Evolutionary conservation across 306 rosid species (phyloP).

Genomic region (Styphnolobium japonicum): DNA sequence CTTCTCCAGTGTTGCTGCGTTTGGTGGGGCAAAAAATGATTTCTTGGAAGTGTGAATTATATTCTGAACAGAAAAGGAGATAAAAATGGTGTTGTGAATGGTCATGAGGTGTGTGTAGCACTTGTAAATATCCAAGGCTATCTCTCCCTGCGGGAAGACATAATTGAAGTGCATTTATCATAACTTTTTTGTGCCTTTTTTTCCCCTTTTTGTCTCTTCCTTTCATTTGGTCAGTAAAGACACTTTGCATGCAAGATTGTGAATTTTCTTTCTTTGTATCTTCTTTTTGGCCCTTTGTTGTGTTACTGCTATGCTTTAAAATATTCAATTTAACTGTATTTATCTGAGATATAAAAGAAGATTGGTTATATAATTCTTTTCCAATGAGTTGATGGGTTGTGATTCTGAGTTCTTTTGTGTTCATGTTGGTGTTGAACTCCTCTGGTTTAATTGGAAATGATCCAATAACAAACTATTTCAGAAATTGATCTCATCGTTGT

Average conservation of each 20-base stretch:
- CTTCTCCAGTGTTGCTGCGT: slow-evolving; percentile 75
- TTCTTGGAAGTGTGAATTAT: slow-evolving; percentile 29
- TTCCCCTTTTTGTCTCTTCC: neutral
- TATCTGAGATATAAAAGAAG: slow-evolving; percentile 19
- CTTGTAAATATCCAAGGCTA: slow-evolving; percentile 56
- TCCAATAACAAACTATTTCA: neutral
- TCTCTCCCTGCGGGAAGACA: slow-evolving; percentile 17
- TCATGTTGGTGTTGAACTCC: neutral
- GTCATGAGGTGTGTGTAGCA: slow-evolving; percentile 39
- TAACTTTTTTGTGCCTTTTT: slow-evolving; percentile 5
- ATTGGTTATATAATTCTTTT: slow-evolving; percentile 32
- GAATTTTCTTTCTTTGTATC: slow-evolving; percentile 2
- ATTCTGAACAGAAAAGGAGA: slow-evolving; percentile 16
- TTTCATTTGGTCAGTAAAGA: slow-evolving; percentile 17
- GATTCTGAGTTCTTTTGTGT: neutral
- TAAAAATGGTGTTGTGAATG: slow-evolving; percentile 32
- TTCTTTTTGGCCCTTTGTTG: slow-evolving; percentile 10
- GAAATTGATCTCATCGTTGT: neutral
- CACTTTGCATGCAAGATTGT: slow-evolving; percentile 30
- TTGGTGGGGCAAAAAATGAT: slow-evolving; percentile 55
- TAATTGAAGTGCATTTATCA: slow-evolving; percentile 18
- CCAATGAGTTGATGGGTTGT: slow-evolving; percentile 16
- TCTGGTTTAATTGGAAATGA: neutral
- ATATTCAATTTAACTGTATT: slow-evolving; percentile 40
- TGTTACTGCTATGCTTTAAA: slow-evolving; percentile 19